A percentile compares a stretch with the other conserved stretches of the same genome.
phyloP scores from a whole-genome alignment of 768 basidiomycete species.

The Amylocystis lapponica region DNA sequence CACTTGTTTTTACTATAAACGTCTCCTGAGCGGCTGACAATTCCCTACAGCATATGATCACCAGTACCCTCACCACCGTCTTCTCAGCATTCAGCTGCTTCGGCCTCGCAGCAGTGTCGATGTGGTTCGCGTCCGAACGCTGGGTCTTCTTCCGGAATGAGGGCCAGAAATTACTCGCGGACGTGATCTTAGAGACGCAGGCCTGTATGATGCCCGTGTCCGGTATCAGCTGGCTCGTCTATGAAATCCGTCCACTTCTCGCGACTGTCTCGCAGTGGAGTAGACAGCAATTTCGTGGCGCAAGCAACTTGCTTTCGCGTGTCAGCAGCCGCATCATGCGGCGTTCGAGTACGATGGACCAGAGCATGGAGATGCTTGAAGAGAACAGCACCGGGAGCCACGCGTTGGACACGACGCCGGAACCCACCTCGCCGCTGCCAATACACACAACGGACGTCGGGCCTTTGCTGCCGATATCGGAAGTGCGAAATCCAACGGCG shows the following conservation, averaged over 20 bases:
- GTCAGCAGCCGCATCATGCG: conserved; percentile 9
- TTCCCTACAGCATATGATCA: conserved; percentile 44
- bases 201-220: conserved; percentile 14
- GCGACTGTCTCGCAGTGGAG: conserved; percentile 16
- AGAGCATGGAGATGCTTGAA: neutral
- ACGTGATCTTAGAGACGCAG: conserved; percentile 34
- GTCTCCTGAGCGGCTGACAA: neutral
- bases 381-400: no score
- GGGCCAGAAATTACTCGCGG: conserved; percentile 64
- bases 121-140: conserved; percentile 69
- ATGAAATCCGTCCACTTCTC: conserved; percentile 12
- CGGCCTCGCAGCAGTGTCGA: conserved; percentile 62
- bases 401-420: conserved; percentile 15
- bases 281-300: conserved; percentile 8
- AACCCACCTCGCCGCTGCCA: conserved; percentile 10
- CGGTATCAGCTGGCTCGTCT: conserved; percentile 16
- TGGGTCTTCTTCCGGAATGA: conserved; percentile 57
- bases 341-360: neutral
- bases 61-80: conserved; percentile 68
- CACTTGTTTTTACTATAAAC: no score
- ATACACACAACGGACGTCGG: conserved; percentile 12
- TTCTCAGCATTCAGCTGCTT: conserved; percentile 71
- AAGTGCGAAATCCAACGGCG: conserved; percentile 15
- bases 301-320: conserved; percentile 13
- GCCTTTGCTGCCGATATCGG: conserved; percentile 13